Conservation (phyloP, 441 rosid species). For the Omphalea diandra region DNA sequence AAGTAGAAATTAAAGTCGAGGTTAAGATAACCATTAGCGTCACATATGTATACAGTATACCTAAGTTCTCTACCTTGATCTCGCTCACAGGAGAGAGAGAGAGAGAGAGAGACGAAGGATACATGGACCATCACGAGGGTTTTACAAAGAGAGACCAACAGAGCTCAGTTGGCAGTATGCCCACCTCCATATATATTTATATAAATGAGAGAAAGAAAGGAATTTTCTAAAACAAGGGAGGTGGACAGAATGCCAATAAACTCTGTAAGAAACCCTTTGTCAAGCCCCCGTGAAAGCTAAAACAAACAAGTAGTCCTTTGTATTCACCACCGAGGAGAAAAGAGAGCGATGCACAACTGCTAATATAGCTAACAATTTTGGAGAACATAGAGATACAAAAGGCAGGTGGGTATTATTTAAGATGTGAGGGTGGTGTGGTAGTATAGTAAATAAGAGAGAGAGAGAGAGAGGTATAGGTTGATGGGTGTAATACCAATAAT, state of each 20-base stretch:
- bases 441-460: slow-evolving; percentile 43
- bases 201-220: background rate
- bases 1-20: too few species aligned
- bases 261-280: slow-evolving; percentile 79
- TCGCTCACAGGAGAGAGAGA: too few species aligned
- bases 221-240: slow-evolving; percentile 46
- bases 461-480: slow-evolving; percentile 13
- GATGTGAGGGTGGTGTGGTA: slow-evolving; percentile 21
- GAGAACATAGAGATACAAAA: background rate
- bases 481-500: slow-evolving; percentile 31
- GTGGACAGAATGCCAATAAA: slow-evolving; percentile 99
- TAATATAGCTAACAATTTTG: background rate
- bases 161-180: slow-evolving; percentile 86
- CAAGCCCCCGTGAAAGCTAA: slow-evolving; percentile 67
- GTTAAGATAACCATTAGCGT: too few species aligned
- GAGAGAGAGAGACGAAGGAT: background rate
- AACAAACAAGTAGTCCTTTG: slow-evolving; percentile 4
- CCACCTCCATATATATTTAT: slow-evolving; percentile 81
- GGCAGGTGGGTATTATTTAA: slow-evolving; percentile 38
- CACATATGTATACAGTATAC: too few species aligned
- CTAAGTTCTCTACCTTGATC: slow-evolving; percentile 30
- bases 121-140: slow-evolving; percentile 73
- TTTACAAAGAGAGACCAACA: slow-evolving; percentile 86
- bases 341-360: too few species aligned
- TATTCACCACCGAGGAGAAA: slow-evolving; percentile 21